Evolutionary conservation across 306 rosid species (phyloP).

Genomic region (Quillaja saponaria): DNA sequence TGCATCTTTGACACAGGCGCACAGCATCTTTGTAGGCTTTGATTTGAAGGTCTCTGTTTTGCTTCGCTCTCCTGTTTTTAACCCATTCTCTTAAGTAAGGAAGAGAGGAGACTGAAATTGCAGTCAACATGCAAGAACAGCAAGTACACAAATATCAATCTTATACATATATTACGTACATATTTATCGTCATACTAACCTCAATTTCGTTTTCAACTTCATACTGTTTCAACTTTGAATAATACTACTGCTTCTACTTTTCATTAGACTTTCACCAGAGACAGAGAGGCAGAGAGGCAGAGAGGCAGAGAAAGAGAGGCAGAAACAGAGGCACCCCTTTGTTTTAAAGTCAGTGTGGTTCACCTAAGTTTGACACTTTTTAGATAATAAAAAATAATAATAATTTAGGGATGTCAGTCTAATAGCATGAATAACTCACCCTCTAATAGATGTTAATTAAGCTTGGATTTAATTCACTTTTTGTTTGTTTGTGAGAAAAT

Average conservation of each 20-base stretch:
- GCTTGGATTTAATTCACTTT: too few species aligned
- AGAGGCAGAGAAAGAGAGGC: not conserved
- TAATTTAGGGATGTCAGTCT: too few species aligned
- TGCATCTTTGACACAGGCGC: too few species aligned
- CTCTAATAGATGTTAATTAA: too few species aligned
- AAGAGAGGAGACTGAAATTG: not conserved
- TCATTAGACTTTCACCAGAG: not conserved
- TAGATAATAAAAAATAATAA: too few species aligned
- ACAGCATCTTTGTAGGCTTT: constrained; percentile 48
- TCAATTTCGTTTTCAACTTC: too few species aligned
- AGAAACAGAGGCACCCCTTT: not conserved
- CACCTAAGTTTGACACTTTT: not conserved
- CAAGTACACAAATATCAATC: constrained; percentile 21
- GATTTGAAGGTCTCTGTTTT: constrained; percentile 31
- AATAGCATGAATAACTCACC: too few species aligned
- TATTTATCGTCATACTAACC: too few species aligned
- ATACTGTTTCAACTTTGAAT: constrained; percentile 10
- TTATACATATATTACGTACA: too few species aligned
- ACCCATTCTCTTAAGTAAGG: constrained; percentile 53
- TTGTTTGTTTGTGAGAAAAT: too few species aligned
- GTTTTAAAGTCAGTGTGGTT: not conserved
- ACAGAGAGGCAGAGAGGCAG: not conserved
- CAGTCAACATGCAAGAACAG: constrained; percentile 38
- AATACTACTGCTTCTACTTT: not conserved
- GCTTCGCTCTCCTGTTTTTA: constrained; percentile 20